Evolutionary conservation across 441 rosid genomes (phyloP).

Genomic region (Isatis lusitanica): DNA sequence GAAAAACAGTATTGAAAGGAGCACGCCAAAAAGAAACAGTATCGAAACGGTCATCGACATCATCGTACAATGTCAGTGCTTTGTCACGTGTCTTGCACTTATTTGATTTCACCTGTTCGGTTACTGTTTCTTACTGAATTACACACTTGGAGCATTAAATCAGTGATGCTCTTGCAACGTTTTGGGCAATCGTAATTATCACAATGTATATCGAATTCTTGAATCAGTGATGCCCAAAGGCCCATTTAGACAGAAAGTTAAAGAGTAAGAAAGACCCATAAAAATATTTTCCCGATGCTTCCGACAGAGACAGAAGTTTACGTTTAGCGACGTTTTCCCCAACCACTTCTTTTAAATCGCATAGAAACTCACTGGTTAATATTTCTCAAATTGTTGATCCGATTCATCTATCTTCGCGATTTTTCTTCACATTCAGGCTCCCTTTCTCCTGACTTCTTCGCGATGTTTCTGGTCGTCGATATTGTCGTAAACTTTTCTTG

Average conservation of each 20-base stretch:
- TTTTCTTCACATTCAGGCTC: too few relatives aligned
- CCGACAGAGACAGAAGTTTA: not conserved
- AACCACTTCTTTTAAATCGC: not conserved
- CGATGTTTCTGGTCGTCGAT: too few relatives aligned
- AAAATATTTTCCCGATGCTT: not conserved
- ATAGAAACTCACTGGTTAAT: not conserved
- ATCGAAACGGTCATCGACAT: conserved; percentile 17
- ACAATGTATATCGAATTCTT: not conserved
- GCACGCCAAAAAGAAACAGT: conserved; percentile 14
- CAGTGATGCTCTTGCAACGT: too few relatives aligned
- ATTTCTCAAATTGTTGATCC: too few relatives aligned
- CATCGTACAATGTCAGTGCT: conserved; percentile 36
- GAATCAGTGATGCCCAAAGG: not conserved
- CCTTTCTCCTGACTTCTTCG: too few relatives aligned
- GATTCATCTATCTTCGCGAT: too few relatives aligned
- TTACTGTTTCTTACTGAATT: not conserved
- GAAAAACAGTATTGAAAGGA: not conserved
- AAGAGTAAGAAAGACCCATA: not conserved
- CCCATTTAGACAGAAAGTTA: not conserved
- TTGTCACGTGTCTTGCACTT: conserved; percentile 24
- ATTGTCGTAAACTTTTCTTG: not conserved
- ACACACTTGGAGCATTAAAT: too few relatives aligned
- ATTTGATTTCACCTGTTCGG: not conserved
- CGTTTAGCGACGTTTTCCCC: not conserved
- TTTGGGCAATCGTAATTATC: not conserved